phyloP scores from a whole-genome alignment of 2,329 filamentous ascomycete species.

The Epichloe uncinata region DNA sequence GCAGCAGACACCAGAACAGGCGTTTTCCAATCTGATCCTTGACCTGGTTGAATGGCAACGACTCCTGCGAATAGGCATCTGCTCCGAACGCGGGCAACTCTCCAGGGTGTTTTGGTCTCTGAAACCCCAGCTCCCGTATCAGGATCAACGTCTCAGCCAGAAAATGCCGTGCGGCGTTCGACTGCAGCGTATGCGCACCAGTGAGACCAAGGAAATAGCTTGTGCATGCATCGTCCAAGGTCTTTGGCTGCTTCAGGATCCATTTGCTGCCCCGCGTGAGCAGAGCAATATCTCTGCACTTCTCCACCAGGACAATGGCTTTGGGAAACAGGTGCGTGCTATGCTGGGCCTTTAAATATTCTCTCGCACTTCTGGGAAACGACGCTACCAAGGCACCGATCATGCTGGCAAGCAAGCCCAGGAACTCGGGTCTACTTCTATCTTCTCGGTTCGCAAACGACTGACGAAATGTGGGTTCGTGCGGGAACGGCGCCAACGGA shows the following conservation, averaged over 20 bases:
- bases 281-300: constrained; percentile 56
- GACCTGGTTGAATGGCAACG: constrained; percentile 49
- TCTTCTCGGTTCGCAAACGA: constrained; percentile 56
- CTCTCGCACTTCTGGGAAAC: constrained; percentile 57
- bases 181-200: constrained; percentile 54
- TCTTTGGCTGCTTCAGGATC: constrained; percentile 32
- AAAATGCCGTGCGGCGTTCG: constrained; percentile 54
- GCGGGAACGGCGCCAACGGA: constrained; percentile 63
- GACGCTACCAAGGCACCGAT: constrained; percentile 60
- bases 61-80: constrained; percentile 24
- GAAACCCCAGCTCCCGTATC: constrained; percentile 52
- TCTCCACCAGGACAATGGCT: constrained; percentile 55
- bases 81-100: constrained; percentile 27
- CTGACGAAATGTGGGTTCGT: constrained; percentile 63
- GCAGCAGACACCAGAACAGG: constrained; percentile 75
- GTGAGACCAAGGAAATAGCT: constrained; percentile 63
- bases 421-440: constrained; percentile 49
- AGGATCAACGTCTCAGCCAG: constrained; percentile 60
- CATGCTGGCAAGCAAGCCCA: constrained; percentile 63
- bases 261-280: constrained; percentile 48
- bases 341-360: constrained; percentile 54
- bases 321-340: constrained; percentile 53
- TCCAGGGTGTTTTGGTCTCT: constrained; percentile 36
- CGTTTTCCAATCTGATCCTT: constrained; percentile 61
- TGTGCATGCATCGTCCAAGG: constrained; percentile 47